These are phyloP conservation scores for Fusarium buxicola DNA, from an alignment of 2,329 filamentous ascomycete genomes.

Conservation along the genomic window DNA sequence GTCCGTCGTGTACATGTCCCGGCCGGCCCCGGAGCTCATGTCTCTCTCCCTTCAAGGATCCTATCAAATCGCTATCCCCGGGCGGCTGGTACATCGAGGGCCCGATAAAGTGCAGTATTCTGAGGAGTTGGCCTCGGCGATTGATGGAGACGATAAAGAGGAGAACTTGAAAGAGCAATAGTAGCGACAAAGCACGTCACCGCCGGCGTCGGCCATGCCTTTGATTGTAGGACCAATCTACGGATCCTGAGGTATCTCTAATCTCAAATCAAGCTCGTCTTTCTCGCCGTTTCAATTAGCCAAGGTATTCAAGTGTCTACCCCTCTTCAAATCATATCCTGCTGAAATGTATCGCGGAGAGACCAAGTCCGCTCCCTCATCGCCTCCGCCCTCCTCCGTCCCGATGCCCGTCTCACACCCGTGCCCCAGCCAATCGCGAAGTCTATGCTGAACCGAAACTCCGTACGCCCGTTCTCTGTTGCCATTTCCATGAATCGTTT, in stretches of 20 bases:
- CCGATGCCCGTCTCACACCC: constrained; percentile 6
- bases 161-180: constrained; percentile 21
- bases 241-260: background rate
- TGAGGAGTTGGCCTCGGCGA: background rate
- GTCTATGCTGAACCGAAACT: constrained; percentile 29
- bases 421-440: constrained; percentile 27
- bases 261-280: background rate
- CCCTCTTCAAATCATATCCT: background rate
- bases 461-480: constrained; percentile 37
- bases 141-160: background rate
- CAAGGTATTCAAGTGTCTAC: background rate
- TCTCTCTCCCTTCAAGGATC: background rate
- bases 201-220: constrained; percentile 17
- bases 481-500: background rate
- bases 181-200: constrained; percentile 30
- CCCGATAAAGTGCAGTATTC: constrained; percentile 10
- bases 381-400: constrained; percentile 20
- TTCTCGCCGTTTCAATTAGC: background rate
- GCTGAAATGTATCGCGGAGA: constrained; percentile 27
- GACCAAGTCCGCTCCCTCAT: constrained; percentile 40
- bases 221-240: constrained; percentile 2
- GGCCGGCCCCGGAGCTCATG: constrained; percentile 10
- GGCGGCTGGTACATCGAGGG: background rate
- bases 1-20: constrained; percentile 10
- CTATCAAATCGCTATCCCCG: background rate